phyloP scores from a whole-genome alignment of 768 basidiomycete genomes.

The Leccinum broughii region DNA sequence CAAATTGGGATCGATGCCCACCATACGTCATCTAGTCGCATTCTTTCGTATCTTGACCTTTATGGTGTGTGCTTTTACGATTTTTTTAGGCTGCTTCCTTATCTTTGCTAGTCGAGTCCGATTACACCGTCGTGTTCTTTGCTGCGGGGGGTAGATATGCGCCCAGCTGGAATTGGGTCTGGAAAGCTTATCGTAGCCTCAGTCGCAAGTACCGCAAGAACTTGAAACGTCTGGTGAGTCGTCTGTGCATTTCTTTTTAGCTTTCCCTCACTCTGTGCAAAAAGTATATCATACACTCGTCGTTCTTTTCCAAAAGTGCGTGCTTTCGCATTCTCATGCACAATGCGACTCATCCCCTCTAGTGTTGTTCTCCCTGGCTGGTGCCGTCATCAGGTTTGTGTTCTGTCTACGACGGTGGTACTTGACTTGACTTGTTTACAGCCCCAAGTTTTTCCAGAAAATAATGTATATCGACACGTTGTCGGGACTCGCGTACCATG shows the following conservation, averaged over 20 bases:
- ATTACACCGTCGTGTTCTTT: constrained; percentile 87
- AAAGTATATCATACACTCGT: constrained; percentile 85
- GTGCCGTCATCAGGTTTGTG: constrained; percentile 79
- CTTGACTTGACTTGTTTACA: constrained; percentile 28
- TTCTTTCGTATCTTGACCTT: constrained; percentile 76
- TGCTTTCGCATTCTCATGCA: constrained; percentile 5
- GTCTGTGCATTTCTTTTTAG: neutral
- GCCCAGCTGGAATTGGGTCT: constrained; percentile 88
- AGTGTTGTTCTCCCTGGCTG: constrained; percentile 90
- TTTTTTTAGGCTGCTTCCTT: neutral
- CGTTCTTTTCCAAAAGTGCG: constrained; percentile 85
- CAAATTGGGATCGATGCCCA: constrained; percentile 3
- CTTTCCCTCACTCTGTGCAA: constrained; percentile 9
- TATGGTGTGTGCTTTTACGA: constrained; percentile 54
- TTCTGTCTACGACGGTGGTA: neutral
- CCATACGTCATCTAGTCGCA: constrained; percentile 48
- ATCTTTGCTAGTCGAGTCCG: constrained; percentile 69
- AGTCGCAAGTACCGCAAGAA: constrained; percentile 88
- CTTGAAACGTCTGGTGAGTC: constrained; percentile 72
- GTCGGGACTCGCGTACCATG: constrained; percentile 71
- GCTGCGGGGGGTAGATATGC: constrained; percentile 74
- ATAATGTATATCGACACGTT: constrained; percentile 74
- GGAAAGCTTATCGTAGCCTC: constrained; percentile 83
- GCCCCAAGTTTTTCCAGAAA: constrained; percentile 90
- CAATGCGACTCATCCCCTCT: constrained; percentile 13